Evolutionary conservation across 1,284 basidiomycete species (phyloP).

Genomic region (Ceraceosorus bombacis): DNA sequence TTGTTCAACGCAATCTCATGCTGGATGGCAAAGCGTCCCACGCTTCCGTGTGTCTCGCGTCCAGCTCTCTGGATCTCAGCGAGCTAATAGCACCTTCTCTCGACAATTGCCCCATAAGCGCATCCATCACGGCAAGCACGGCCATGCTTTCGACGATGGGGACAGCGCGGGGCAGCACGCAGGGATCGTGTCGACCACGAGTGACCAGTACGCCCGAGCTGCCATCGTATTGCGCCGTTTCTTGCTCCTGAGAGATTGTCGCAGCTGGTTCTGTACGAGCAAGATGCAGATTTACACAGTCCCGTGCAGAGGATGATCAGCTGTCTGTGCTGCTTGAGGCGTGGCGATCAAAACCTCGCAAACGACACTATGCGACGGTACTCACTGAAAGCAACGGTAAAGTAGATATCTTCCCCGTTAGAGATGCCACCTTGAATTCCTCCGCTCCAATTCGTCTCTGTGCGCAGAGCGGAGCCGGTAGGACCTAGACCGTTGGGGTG

Average conservation of each 20-base stretch:
- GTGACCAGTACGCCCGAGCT: constrained; percentile 77
- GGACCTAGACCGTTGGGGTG: constrained; percentile 18
- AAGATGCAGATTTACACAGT: neutral
- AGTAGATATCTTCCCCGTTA: constrained; percentile 96
- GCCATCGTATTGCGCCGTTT: constrained; percentile 87
- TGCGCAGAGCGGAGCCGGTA: constrained; percentile 69
- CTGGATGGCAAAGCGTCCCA: too few relatives aligned
- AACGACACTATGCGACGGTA: neutral
- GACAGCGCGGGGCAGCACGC: constrained; percentile 88
- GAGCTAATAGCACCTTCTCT: constrained; percentile 6
- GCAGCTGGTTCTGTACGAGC: constrained; percentile 71
- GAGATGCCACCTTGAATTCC: constrained; percentile 97
- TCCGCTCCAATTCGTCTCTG: constrained; percentile 89
- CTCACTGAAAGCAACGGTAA: constrained; percentile 58
- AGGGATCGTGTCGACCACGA: constrained; percentile 90
- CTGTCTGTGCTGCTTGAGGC: neutral
- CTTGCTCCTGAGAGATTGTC: constrained; percentile 87
- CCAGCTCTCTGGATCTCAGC: too few relatives aligned
- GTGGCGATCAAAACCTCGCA: neutral
- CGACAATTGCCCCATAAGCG: constrained; percentile 36
- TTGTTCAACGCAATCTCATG: too few relatives aligned
- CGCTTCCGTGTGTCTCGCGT: too few relatives aligned
- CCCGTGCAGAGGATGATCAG: neutral
- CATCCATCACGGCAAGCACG: constrained; percentile 84
- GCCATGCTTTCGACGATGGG: constrained; percentile 99